Evolutionary conservation across 2,329 filamentous ascomycete species (phyloP), one percentile per base, ranked within the genome.

Genomic region (Arthroderma sp.): DNA sequence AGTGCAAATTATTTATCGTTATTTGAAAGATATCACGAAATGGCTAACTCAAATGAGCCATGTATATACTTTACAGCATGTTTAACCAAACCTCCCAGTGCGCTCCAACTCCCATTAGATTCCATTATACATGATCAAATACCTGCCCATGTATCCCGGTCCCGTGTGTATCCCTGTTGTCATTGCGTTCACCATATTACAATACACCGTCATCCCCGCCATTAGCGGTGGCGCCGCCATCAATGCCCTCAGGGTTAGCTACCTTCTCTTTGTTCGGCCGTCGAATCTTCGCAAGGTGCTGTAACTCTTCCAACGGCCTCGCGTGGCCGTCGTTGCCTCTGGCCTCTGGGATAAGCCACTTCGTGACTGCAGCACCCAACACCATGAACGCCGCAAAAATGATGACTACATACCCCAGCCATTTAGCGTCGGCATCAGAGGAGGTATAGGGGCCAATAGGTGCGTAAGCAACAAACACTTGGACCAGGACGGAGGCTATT

Each of bases 401-500:
- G 21, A 61, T 60, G 49, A 60, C 59, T 13, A 58, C 58, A 31
- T 56, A 58, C 2, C 58, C 60, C 11, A 61, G 58, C 56, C 56
- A 53, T 17, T 56, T 33, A 13, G 56, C 13, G 47, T 33, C 23
- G 47, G 23, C 15, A 17, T 51, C 47, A 13, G 47, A 31, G n/a
- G 47, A n/a, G 8, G 33, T 51, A 13, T 31, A n/a, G 5, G 25
- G 15, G 15, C 47, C 47, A 15, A 51, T 51, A 17, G 47, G 13
- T 11, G n/a, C 47, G 33, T 33, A 51, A 19, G 47, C 23, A n/a
- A 51, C 47, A 9, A 51, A 51, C 19, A 17, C 25, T 25, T 51
- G 47, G 11, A 51, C 47, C 8, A 54, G 79, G 67, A 81, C 80
- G 64, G 77, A 78, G 19, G 79, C 79, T 60, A 81, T 73, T 72